phyloP scores from a whole-genome alignment of 2,329 filamentous ascomycete species.

The Shiraia sp. region DNA sequence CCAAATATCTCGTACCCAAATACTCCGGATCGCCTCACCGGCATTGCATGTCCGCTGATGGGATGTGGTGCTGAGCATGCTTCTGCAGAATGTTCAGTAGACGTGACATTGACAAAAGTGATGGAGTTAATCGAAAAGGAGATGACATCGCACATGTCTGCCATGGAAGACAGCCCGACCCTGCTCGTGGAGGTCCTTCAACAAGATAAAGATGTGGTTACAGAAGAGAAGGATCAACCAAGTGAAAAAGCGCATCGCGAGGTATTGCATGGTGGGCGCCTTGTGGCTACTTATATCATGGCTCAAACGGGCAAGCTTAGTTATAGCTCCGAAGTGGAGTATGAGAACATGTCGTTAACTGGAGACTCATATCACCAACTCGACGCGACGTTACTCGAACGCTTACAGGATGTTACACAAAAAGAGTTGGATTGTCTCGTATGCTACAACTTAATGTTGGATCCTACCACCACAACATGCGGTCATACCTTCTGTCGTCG shows the following conservation, averaged over 20 bases:
- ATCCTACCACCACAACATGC: slow-evolving; percentile 82
- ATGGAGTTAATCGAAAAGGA: slow-evolving; percentile 57
- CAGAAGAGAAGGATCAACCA: slow-evolving; percentile 42
- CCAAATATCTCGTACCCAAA: slow-evolving; percentile 78
- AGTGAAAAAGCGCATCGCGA: slow-evolving; percentile 37
- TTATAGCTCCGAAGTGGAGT: slow-evolving; percentile 61
- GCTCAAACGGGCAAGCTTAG: slow-evolving; percentile 64
- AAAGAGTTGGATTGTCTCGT: slow-evolving; percentile 85
- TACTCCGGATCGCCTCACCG: slow-evolving; percentile 65
- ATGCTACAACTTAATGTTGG: slow-evolving; percentile 79
- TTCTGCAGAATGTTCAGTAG: slow-evolving; percentile 72
- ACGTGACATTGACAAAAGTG: slow-evolving; percentile 77
- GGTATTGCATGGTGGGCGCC: slow-evolving; percentile 59
- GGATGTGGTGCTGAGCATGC: slow-evolving; percentile 74
- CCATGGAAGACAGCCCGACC: slow-evolving; percentile 39
- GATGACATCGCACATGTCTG: slow-evolving; percentile 49
- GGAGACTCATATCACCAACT: slow-evolving; percentile 45
- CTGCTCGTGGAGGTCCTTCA: slow-evolving; percentile 48
- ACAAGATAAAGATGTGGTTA: slow-evolving; percentile 38
- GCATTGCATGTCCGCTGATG: slow-evolving; percentile 73
- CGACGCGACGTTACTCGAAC: slow-evolving; percentile 58
- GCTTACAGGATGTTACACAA: slow-evolving; percentile 64
- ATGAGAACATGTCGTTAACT: slow-evolving; percentile 45
- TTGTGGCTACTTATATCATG: slow-evolving; percentile 69
- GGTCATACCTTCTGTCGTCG: slow-evolving; percentile 87